Base-by-base conservation (phyloP, 2,329 filamentous ascomycete species). In the Sporothrix inflata region DNA sequence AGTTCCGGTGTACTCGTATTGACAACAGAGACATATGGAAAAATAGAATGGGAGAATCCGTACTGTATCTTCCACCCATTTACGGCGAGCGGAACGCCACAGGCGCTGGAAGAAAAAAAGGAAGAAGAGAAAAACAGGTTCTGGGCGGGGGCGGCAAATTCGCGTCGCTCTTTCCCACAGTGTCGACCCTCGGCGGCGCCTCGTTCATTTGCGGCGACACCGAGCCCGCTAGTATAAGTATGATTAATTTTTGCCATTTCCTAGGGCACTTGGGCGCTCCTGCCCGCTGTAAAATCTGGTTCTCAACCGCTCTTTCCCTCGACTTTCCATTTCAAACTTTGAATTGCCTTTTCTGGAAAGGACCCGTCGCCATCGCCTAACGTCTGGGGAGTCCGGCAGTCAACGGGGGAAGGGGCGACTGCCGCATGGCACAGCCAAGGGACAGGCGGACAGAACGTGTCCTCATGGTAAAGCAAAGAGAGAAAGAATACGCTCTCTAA, bases 321-420 rank as follows among this genome's bases (percentile, higher is more conserved):
- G 3, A 30, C 40, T 19, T 49, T 12, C 16, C 30, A 6, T 9
- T n/a, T 45, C 9, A 34, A 24, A 47, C 63, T 21, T 49, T 6
- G 42, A 34, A 49, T 49, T 66, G 42, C 63, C 63, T 30, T 49
- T 66, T 49, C 63, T 66, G 30, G 65, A 40, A 67, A 51, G 19
- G 45, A n/a, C 42, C 27, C 7, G 24, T n/a, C 38, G 2, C 45
- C 45, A 12, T 38, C 24, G 27, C 7, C 21, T 9, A 7, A 9
- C 21, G 16, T 60, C 30, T 38, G 30, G 30, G 55, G 55, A n/a
- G 55, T 61, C 9, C 4, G 40, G 30, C 3, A 24, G 49, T 53
- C n/a, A 24, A 24, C n/a, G 21, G 14, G 30, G 60, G 38, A 45
- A 65, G 40, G 38, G 4, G 21, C 60, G 60, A 65, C 34, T 61